Evolutionary conservation across 1,284 basidiomycete species (phyloP).

Genomic region (Cerrena zonata): DNA sequence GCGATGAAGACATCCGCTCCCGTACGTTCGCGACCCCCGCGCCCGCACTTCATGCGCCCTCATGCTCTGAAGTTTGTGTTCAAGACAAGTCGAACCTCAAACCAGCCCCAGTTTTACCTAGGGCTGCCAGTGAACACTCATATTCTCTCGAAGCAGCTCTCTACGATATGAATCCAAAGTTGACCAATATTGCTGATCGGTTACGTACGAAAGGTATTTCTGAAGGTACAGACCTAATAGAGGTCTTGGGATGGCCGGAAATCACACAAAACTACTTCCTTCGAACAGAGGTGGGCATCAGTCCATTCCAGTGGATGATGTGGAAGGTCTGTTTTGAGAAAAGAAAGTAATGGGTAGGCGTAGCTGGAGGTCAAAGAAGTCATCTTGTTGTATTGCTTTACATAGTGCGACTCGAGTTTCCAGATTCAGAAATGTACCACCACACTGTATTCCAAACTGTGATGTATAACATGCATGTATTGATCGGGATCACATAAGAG

Average conservation of each 20-base stretch:
- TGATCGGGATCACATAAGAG: neutral
- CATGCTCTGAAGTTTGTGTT: too few species aligned
- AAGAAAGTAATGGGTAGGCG: too few species aligned
- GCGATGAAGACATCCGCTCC: too few species aligned
- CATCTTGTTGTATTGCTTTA: too few species aligned
- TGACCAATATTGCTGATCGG: neutral
- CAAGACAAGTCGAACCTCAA: too few species aligned
- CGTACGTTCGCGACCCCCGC: too few species aligned
- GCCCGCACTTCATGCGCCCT: too few species aligned
- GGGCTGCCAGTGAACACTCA: too few species aligned
- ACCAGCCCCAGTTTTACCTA: too few species aligned
- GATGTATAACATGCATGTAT: neutral
- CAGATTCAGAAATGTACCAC: too few species aligned
- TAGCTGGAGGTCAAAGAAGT: neutral
- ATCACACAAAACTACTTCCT: neutral
- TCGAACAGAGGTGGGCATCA: neutral
- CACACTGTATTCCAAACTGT: neutral
- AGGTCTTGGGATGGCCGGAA: neutral
- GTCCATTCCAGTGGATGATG: neutral
- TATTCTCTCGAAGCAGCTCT: too few species aligned
- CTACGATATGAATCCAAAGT: neutral
- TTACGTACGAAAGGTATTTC: neutral
- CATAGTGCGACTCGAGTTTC: too few species aligned
- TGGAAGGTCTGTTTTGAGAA: neutral
- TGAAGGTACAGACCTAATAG: neutral